Evolutionary conservation across 2,329 filamentous ascomycete species (phyloP).

Genomic region (Apiospora koreana): DNA sequence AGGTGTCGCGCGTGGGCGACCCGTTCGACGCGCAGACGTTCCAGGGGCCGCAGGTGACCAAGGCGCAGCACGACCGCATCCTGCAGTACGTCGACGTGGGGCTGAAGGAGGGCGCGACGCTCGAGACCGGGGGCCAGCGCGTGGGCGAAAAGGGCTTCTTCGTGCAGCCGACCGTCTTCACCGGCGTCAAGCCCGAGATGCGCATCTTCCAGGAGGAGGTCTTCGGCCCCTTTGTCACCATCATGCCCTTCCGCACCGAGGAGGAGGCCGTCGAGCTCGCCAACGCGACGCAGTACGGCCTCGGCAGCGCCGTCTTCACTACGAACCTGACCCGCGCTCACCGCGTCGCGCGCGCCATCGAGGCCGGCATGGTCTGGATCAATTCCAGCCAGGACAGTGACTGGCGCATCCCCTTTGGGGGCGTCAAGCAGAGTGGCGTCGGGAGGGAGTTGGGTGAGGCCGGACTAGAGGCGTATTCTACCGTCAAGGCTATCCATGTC

Average conservation of each 20-base stretch:
- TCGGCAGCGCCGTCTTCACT: constrained; percentile 83
- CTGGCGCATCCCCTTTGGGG: constrained; percentile 9
- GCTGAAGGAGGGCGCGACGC: constrained; percentile 57
- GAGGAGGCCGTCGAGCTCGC: constrained; percentile 74
- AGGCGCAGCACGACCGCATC: constrained; percentile 86
- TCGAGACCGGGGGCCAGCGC: constrained; percentile 64
- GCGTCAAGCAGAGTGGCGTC: constrained; percentile 72
- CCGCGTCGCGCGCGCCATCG: constrained; percentile 73
- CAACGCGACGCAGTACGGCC: constrained; percentile 78
- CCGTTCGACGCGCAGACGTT: constrained; percentile 78
- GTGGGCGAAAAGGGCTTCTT: constrained; percentile 80
- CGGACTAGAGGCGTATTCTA: constrained; percentile 44
- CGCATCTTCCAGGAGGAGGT: constrained; percentile 93
- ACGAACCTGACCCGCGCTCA: constrained; percentile 80
- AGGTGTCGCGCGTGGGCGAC: constrained; percentile 74
- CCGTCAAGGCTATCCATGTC: constrained; percentile 18
- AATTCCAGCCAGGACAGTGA: constrained; percentile 60
- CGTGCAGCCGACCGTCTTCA: constrained; percentile 81
- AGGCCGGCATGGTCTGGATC: constrained; percentile 67
- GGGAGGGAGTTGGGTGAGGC: constrained; percentile 74
- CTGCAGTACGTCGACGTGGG: constrained; percentile 75
- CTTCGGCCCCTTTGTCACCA: constrained; percentile 83
- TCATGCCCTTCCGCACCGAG: constrained; percentile 83
- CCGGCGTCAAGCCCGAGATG: constrained; percentile 77
- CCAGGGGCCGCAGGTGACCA: constrained; percentile 84